A percentile compares a stretch with the other conserved stretches of the same genome.
Evolutionary conservation across 768 basidiomycete genomes (phyloP).

Genomic region (Rhodosporidiobolus sp.): DNA sequence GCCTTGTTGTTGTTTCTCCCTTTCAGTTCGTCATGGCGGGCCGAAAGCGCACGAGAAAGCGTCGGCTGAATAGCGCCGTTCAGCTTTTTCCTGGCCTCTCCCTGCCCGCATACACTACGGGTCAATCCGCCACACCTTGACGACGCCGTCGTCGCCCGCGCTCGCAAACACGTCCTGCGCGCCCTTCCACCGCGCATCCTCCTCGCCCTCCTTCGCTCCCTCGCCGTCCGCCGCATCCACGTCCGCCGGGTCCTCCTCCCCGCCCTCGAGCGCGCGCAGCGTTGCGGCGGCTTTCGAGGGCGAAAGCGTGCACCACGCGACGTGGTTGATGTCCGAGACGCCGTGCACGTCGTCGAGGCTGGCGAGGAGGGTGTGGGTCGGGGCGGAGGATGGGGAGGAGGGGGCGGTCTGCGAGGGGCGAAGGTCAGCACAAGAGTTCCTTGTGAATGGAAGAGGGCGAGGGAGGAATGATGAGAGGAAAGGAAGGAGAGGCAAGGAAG

Average conservation of each 20-base stretch:
- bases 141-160: slow-evolving; percentile 77
- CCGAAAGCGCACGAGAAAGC: no score
- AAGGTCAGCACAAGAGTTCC: not conserved
- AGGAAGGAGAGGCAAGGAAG: not conserved
- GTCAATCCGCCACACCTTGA: slow-evolving; percentile 67
- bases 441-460: not conserved
- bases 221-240: not conserved
- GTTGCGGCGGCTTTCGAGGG: slow-evolving; percentile 14
- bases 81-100: no score
- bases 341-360: slow-evolving; percentile 67
- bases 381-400: slow-evolving; percentile 1
- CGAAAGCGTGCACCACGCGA: slow-evolving; percentile 67
- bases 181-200: slow-evolving; percentile 52
- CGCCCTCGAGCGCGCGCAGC: slow-evolving; percentile 28
- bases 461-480: not conserved
- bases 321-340: slow-evolving; percentile 76
- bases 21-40: no score
- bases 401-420: slow-evolving; percentile 13
- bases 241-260: slow-evolving; percentile 19
- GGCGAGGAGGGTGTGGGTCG: slow-evolving; percentile 55
- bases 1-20: no score
- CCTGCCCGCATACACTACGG: not conserved
- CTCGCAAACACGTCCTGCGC: slow-evolving; percentile 69
- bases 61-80: no score
- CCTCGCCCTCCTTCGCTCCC: not conserved